phyloP scores from a whole-genome alignment of 257 asterid species.

The Solanum chmielewskii region DNA sequence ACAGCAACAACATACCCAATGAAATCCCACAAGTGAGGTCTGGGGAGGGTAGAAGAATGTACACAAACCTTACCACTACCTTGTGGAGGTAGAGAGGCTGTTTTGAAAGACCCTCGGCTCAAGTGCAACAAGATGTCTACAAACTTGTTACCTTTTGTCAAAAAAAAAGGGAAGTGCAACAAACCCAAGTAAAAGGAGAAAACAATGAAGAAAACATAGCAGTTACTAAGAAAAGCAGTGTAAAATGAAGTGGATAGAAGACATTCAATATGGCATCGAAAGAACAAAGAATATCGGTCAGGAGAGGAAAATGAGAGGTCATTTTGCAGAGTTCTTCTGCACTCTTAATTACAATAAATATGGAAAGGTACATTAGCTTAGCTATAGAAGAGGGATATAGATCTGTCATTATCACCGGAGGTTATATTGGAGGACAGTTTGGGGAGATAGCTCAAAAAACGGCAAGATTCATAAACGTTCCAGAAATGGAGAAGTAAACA shows the following conservation, averaged over 20 bases:
- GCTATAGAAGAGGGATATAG: background rate
- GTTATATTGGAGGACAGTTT: background rate
- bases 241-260: background rate
- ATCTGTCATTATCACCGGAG: background rate
- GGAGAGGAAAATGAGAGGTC: background rate
- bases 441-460: background rate
- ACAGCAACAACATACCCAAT: background rate
- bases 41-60: background rate
- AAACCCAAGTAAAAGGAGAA: background rate
- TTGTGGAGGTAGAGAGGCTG: background rate
- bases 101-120: background rate
- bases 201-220: no score
- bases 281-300: background rate
- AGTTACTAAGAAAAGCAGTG: background rate
- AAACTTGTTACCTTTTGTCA: background rate
- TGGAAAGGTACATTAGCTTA: background rate
- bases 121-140: background rate
- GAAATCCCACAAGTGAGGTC: background rate
- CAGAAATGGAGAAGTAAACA: background rate
- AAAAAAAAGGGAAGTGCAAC: background rate
- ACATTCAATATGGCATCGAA: background rate
- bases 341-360: background rate
- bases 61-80: background rate
- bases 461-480: background rate
- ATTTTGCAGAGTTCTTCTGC: background rate